phyloP scores from a whole-genome alignment of 208 protist genomes.

The Trypanosoma rangeli region DNA sequence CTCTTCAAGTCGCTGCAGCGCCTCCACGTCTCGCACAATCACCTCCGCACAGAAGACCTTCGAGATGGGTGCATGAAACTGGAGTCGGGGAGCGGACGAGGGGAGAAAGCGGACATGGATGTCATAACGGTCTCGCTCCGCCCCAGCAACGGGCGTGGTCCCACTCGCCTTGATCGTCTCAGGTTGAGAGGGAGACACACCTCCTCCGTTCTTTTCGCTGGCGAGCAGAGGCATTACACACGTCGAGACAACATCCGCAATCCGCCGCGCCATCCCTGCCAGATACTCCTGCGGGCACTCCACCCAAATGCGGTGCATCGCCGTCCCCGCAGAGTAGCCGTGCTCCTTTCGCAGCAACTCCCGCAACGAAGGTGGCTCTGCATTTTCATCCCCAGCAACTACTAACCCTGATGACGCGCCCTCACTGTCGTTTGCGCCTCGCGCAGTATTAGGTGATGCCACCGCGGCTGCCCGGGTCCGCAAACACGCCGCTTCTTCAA shows the following conservation, averaged over 20 bases:
- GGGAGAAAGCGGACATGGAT: slow-evolving; percentile 76
- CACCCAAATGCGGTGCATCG: slow-evolving; percentile 55
- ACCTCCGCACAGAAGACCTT: slow-evolving; percentile 46
- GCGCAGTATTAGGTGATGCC: background rate
- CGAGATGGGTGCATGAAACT: background rate
- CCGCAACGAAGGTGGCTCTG: slow-evolving; percentile 16
- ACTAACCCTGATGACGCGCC: background rate
- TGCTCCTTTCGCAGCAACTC: slow-evolving; percentile 22
- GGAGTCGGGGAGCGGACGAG: slow-evolving; percentile 6
- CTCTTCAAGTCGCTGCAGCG: slow-evolving; percentile 33
- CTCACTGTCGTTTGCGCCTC: background rate
- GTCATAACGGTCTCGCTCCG: slow-evolving; percentile 27
- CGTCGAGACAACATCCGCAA: slow-evolving; percentile 24
- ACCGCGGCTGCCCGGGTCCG: background rate
- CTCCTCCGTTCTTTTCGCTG: background rate
- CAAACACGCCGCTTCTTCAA: slow-evolving; percentile 19
- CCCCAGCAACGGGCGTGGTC: slow-evolving; percentile 3
- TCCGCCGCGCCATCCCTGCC: slow-evolving; percentile 16
- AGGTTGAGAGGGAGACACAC: background rate
- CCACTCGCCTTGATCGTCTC: slow-evolving; percentile 9
- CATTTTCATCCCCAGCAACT: background rate
- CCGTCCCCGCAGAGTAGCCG: slow-evolving; percentile 41
- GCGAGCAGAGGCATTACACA: slow-evolving; percentile 16
- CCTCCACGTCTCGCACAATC: slow-evolving; percentile 39
- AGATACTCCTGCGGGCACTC: slow-evolving; percentile 37